phyloP scores from a whole-genome alignment of 2,329 filamentous ascomycete genomes.

The Arthrobotrys sphaeroides region DNA sequence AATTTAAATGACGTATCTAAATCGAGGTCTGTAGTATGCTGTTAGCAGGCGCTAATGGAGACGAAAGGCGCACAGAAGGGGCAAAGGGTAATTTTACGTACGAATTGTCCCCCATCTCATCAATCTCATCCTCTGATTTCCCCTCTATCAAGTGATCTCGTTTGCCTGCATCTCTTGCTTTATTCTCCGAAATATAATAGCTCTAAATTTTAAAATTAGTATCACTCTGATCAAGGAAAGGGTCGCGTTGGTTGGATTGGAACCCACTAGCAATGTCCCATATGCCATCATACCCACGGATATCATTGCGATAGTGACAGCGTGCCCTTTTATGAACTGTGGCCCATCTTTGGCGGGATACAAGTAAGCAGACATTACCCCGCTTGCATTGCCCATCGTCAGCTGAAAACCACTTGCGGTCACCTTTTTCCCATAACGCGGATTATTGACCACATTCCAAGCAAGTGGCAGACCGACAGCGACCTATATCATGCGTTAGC shows the following conservation, averaged over 20 bases:
- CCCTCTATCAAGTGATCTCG: conserved; percentile 63
- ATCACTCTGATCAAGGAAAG: neutral
- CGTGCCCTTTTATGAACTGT: conserved; percentile 71
- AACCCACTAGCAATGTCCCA: conserved; percentile 65
- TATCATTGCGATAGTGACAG: conserved; percentile 70
- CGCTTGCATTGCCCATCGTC: conserved; percentile 74
- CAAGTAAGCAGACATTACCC: conserved; percentile 78
- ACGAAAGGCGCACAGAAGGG: neutral
- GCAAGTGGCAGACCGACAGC: conserved; percentile 68
- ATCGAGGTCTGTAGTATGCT: conserved; percentile 22
- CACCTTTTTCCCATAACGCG: conserved; percentile 79
- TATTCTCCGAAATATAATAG: conserved; percentile 59
- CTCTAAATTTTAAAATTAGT: conserved; percentile 2
- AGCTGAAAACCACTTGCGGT: conserved; percentile 77
- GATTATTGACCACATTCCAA: conserved; percentile 73
- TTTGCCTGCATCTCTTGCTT: conserved; percentile 60
- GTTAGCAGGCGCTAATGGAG: neutral
- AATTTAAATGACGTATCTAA: conserved; percentile 40
- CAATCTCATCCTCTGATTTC: conserved; percentile 62
- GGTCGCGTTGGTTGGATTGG: conserved; percentile 41
- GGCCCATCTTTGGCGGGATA: conserved; percentile 64
- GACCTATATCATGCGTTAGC: conserved; percentile 58
- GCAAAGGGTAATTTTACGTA: conserved; percentile 27
- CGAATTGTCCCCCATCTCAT: conserved; percentile 62
- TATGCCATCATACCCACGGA: conserved; percentile 67